These are phyloP conservation scores for Saccharomyces hybrid DNA, from an alignment of 1,139 yeast species.

Conservation along the genomic window DNA sequence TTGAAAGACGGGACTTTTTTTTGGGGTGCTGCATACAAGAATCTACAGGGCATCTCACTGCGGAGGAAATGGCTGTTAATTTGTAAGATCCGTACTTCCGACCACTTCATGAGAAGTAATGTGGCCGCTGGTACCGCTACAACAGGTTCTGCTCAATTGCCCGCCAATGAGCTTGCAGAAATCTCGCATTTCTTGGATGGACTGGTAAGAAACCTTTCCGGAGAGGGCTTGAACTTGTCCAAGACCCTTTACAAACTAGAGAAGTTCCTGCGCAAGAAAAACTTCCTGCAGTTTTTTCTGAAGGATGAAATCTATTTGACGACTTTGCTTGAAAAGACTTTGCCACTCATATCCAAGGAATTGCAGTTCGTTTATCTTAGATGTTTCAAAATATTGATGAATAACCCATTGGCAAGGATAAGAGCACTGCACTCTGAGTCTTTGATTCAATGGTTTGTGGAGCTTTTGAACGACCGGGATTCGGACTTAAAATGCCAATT, in stretches of 20 bases:
- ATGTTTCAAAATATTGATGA: conserved; percentile 13
- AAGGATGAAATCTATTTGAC: conserved; percentile 7
- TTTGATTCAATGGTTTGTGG: conserved; percentile 5
- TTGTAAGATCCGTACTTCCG: conserved; percentile 7
- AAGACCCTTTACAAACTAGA: conserved; percentile 10
- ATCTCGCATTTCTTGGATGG: not conserved
- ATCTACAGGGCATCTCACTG: conserved; percentile 7
- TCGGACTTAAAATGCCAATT: conserved; percentile 7
- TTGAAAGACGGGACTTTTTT: conserved; percentile 8
- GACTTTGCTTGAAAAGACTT: conserved; percentile 4
- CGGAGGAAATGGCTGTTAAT: conserved; percentile 12
- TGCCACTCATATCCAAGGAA: conserved; percentile 2
- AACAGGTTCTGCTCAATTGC: not conserved
- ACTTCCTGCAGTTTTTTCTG: conserved; percentile 8
- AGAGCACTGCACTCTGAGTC: conserved; percentile 4
- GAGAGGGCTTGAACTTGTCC: conserved; percentile 2
- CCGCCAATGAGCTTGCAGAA: not conserved
- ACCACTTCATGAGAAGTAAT: not conserved
- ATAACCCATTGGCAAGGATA: conserved; percentile 8
- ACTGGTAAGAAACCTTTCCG: not conserved
- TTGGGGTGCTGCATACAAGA: conserved; percentile 9
- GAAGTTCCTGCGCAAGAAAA: conserved; percentile 10
- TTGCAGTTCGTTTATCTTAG: conserved; percentile 11
- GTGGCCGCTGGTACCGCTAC: not conserved
- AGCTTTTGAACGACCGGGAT: not conserved